These are phyloP conservation scores for Dendrobium huoshanense DNA, from an alignment of 106 monocot genomes.

Conservation along the genomic window DNA sequence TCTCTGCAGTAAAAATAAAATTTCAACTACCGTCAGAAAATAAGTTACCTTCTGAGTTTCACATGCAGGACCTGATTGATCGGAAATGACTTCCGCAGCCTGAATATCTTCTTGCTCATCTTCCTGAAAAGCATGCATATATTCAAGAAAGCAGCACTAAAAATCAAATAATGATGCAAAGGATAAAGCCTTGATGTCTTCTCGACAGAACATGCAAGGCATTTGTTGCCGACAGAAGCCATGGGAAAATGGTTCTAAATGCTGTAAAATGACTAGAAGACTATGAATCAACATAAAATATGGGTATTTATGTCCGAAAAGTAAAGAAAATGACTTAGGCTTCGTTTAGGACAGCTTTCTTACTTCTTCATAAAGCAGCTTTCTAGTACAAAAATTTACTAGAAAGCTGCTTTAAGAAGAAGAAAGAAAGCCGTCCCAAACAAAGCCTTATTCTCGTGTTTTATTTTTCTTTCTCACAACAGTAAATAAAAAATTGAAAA, in stretches of 20 bases:
- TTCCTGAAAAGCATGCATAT: background rate
- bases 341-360: no score
- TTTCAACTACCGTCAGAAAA: background rate
- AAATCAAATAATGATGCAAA: background rate
- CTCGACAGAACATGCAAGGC: background rate
- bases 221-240: background rate
- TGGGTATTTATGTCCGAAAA: background rate
- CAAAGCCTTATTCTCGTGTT: background rate
- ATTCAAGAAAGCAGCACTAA: background rate
- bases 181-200: background rate
- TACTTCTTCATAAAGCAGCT: background rate
- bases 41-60: background rate
- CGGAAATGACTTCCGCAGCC: background rate
- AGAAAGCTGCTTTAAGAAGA: no score
- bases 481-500: background rate
- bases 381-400: no score
- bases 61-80: background rate
- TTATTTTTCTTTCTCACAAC: background rate
- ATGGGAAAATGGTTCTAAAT: background rate
- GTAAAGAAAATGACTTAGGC: background rate
- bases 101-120: constrained; percentile 1
- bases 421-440: no score
- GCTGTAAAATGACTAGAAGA: background rate
- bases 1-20: background rate
- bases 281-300: background rate